Percentiles rank a stretch among this genome's conserved stretches.
These are phyloP conservation scores for Viola odorata DNA, from an alignment of 345 rosid genomes.

Conservation along the genomic window DNA sequence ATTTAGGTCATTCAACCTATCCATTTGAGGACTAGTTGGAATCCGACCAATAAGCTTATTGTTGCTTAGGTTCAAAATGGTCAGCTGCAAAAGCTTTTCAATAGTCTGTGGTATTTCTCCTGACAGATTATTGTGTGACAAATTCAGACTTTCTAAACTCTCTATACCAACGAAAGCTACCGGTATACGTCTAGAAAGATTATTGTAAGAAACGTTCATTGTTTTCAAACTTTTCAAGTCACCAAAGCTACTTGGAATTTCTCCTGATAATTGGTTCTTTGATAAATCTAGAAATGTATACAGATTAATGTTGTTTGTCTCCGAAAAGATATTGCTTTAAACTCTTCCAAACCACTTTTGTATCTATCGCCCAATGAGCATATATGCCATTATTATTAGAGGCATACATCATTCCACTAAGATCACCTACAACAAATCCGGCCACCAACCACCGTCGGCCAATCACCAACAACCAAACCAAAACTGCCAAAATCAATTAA, in stretches of 20 bases:
- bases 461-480: too few relatives aligned
- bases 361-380: background rate
- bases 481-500: too few relatives aligned
- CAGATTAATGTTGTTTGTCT: constrained; percentile 13
- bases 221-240: constrained; percentile 24
- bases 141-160: constrained; percentile 32
- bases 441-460: too few relatives aligned
- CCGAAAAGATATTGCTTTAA: constrained; percentile 23
- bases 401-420: constrained; percentile 23
- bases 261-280: constrained; percentile 32
- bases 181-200: constrained; percentile 30
- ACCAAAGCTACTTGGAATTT: constrained; percentile 31
- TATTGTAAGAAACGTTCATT: constrained; percentile 30
- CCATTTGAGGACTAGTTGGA: constrained; percentile 34
- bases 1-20: constrained; percentile 26
- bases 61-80: constrained; percentile 27
- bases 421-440: too few relatives aligned
- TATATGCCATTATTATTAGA: background rate
- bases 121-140: constrained; percentile 27
- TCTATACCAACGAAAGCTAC: constrained; percentile 18
- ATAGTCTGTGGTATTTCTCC: constrained; percentile 31
- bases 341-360: constrained; percentile 31
- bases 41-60: constrained; percentile 32
- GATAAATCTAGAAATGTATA: constrained; percentile 39
- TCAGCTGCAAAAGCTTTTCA: constrained; percentile 15